Conservation (phyloP, 2,329 filamentous ascomycete species). For the Botrytis elliptica region DNA sequence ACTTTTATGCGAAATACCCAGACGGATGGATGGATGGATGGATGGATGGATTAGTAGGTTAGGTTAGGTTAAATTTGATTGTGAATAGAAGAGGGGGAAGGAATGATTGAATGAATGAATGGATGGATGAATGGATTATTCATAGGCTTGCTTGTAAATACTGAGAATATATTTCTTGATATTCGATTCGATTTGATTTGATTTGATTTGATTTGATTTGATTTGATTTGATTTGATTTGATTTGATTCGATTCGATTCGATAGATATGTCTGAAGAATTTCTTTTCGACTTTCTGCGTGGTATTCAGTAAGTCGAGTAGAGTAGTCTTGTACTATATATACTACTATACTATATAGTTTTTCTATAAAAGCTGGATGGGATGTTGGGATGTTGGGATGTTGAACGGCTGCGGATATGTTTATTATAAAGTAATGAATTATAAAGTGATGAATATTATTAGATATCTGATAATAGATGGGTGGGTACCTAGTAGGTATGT, state of each 20-base stretch:
- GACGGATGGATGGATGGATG: conserved; percentile 2
- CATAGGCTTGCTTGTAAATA: not conserved
- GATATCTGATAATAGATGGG: too few relatives aligned
- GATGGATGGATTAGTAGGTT: not conserved
- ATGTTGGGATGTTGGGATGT: too few relatives aligned
- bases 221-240: not conserved
- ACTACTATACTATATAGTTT: too few relatives aligned
- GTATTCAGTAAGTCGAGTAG: too few relatives aligned
- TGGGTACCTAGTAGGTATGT: too few relatives aligned
- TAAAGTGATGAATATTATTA: too few relatives aligned
- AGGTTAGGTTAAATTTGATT: not conserved
- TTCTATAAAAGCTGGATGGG: not conserved
- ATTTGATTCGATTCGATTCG: not conserved
- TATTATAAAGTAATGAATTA: too few relatives aligned
- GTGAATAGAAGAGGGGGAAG: not conserved
- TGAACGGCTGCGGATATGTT: not conserved
- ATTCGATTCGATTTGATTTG: not conserved
- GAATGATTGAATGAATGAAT: not conserved
- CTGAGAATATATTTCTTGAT: not conserved
- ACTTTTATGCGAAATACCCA: conserved; percentile 18
- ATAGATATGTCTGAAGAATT: too few relatives aligned
- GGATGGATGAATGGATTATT: not conserved
- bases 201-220: too few relatives aligned
- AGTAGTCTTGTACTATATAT: too few relatives aligned
- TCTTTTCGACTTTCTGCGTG: not conserved